Percentiles rank a stretch among this genome's conserved stretches.
phyloP scores from a whole-genome alignment of 1,284 basidiomycete species.

The Malassezia nana region DNA sequence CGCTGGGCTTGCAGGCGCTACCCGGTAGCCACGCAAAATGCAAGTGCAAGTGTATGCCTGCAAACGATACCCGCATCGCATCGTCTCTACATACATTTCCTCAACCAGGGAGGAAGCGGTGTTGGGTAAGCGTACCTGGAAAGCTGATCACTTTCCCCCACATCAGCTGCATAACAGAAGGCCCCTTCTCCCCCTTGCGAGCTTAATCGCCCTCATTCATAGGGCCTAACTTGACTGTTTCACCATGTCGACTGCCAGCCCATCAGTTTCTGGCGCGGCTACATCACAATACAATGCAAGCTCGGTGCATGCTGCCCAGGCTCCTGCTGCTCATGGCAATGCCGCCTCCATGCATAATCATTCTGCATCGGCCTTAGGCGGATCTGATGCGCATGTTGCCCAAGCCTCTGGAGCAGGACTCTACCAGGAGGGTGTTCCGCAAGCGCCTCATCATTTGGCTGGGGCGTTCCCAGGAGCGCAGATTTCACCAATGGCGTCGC shows the following conservation, averaged over 20 bases:
- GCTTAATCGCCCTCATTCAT: neutral
- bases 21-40: constrained; percentile 3
- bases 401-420: constrained; percentile 8
- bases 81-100: constrained; percentile 9
- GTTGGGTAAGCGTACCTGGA: constrained; percentile 1
- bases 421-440: constrained; percentile 10
- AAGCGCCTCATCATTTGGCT: constrained; percentile 11
- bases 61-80: constrained; percentile 9
- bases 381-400: constrained; percentile 12
- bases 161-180: neutral
- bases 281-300: constrained; percentile 10
- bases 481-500: constrained; percentile 16
- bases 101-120: neutral
- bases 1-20: neutral
- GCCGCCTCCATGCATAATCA: constrained; percentile 14
- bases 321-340: neutral
- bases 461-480: constrained; percentile 14
- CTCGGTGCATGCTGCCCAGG: constrained; percentile 12
- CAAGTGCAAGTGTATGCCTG: constrained; percentile 16
- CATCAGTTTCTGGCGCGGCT: constrained; percentile 12
- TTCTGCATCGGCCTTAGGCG: neutral
- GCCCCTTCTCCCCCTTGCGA: neutral
- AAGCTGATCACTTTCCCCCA: neutral
- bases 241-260: constrained; percentile 17
- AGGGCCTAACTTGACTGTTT: neutral